These are phyloP conservation scores for Fusarium mundagurra DNA, from an alignment of 2,329 filamentous ascomycete species.

Conservation along the genomic window DNA sequence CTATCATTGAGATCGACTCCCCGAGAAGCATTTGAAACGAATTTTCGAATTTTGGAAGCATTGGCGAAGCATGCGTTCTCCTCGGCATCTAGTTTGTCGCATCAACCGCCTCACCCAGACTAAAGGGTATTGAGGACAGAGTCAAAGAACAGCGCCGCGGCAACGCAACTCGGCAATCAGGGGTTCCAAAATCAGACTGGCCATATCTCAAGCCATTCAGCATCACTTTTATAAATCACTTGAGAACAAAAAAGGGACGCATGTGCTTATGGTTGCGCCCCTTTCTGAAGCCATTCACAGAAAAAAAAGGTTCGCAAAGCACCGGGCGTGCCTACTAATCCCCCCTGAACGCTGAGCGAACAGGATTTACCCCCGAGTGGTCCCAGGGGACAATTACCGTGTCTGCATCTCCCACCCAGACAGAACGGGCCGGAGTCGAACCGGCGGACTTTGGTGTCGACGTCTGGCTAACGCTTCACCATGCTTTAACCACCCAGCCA, in stretches of 20 bases:
- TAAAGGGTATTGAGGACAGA: neutral
- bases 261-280: rapidly evolving
- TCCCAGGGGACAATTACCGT: neutral
- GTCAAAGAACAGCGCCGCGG: neutral
- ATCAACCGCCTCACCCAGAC: neutral
- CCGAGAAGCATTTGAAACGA: rapidly evolving
- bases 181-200: rapidly evolving
- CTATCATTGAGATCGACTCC: rapidly evolving
- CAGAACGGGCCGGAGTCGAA: neutral
- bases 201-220: neutral
- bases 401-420: conserved; percentile 1
- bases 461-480: rapidly evolving
- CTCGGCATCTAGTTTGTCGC: neutral
- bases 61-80: rapidly evolving
- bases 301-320: conserved; percentile 22
- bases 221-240: neutral
- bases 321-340: conserved; percentile 20
- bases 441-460: neutral
- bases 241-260: rapidly evolving
- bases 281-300: neutral
- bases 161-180: neutral
- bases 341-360: conserved; percentile 11
- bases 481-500: conserved; percentile 15
- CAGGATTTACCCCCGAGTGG: neutral
- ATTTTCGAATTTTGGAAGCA: neutral